Evolutionary conservation across 345 rosid genomes (phyloP).

Genomic region (Syzygium aromaticum): DNA sequence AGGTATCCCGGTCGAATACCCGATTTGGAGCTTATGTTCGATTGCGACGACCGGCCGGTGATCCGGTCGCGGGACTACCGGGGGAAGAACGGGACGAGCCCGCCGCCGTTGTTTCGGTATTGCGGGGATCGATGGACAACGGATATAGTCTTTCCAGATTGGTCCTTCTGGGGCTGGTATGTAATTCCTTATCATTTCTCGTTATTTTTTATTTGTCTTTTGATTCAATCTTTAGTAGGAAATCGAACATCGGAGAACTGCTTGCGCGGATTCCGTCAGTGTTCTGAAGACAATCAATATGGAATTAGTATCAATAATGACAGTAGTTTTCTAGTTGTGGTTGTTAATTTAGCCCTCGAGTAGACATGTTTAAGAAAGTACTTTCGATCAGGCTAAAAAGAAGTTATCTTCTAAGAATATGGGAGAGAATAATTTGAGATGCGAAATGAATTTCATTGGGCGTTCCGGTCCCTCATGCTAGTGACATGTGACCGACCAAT

Average conservation of each 20-base stretch:
- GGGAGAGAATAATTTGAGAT: not conserved
- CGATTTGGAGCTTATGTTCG: constrained; percentile 56
- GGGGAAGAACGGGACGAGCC: constrained; percentile 16
- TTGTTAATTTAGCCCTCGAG: not conserved
- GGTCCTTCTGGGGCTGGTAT: constrained; percentile 78
- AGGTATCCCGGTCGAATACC: constrained; percentile 49
- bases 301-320: not conserved
- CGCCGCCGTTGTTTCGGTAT: constrained; percentile 53
- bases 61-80: constrained; percentile 12
- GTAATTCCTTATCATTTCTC: not conserved
- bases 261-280: not conserved
- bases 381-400: not conserved
- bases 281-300: not conserved
- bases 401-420: not conserved
- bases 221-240: not conserved
- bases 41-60: constrained; percentile 36
- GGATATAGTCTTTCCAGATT: constrained; percentile 50
- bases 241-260: not conserved
- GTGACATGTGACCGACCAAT: not conserved
- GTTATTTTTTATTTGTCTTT: not conserved
- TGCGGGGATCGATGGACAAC: constrained; percentile 24
- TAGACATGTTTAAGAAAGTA: not conserved
- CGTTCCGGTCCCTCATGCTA: not conserved
- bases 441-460: not conserved
- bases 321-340: not conserved